Evolutionary conservation across 768 basidiomycete genomes (phyloP).

Genomic region (Hemileccinum rubropunctum): DNA sequence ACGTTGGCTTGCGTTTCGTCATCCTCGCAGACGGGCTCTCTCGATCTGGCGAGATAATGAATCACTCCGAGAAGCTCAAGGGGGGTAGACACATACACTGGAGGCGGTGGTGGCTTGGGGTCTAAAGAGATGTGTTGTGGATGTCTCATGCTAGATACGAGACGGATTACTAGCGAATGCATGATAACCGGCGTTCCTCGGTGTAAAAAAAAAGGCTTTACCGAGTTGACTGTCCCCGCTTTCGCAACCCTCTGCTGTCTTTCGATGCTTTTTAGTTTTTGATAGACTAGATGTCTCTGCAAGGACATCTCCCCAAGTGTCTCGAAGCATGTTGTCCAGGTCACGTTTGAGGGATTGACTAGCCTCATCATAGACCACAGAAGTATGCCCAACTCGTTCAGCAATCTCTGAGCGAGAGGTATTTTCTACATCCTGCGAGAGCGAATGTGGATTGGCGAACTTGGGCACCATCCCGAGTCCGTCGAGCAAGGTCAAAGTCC

Average conservation of each 20-base stretch:
- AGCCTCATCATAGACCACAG: conserved; percentile 4
- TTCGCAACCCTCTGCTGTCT: neutral
- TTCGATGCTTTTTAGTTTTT: conserved; percentile 1
- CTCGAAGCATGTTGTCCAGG: conserved; percentile 21
- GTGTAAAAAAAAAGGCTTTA: neutral
- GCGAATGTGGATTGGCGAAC: conserved; percentile 47
- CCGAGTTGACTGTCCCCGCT: neutral
- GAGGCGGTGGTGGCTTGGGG: conserved; percentile 37
- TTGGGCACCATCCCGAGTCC: conserved; percentile 30
- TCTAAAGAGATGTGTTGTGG: conserved; percentile 41
- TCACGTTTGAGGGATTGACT: conserved; percentile 16
- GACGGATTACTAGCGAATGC: conserved; percentile 42
- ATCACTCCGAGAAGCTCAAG: neutral
- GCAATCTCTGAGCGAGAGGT: conserved; percentile 38
- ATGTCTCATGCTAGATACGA: conserved; percentile 37
- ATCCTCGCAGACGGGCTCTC: conserved; percentile 52
- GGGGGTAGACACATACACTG: conserved; percentile 32
- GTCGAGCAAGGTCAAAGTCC: neutral
- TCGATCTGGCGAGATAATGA: conserved; percentile 33
- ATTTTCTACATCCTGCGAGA: conserved; percentile 29
- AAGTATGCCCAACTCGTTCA: conserved; percentile 5
- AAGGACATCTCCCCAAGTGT: conserved; percentile 20
- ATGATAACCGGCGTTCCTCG: neutral
- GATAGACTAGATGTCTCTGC: neutral
- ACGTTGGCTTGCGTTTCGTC: conserved; percentile 39